A percentile compares a stretch with the other conserved stretches of the same genome.
Evolutionary conservation across 2,329 filamentous ascomycete species (phyloP).

Genomic region (Phyllosticta capitalensis): DNA sequence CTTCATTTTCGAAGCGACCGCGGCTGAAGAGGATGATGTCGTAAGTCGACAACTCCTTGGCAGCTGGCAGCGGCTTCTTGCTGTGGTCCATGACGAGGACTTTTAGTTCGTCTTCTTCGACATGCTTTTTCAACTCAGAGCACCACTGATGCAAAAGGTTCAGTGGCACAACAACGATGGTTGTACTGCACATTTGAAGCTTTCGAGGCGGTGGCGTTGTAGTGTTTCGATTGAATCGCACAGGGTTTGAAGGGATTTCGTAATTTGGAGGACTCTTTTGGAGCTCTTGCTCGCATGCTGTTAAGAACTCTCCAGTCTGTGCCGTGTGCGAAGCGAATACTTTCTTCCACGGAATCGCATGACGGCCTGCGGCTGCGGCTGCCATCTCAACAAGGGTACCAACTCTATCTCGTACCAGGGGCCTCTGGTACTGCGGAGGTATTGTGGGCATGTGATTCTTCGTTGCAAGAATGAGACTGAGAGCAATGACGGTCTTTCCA

Average conservation of each 20-base stretch:
- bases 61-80: constrained; percentile 46
- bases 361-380: constrained; percentile 56
- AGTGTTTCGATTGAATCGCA: constrained; percentile 34
- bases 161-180: constrained; percentile 69
- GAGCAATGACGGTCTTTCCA: constrained; percentile 82
- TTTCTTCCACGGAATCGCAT: constrained; percentile 60
- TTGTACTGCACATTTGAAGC: constrained; percentile 58
- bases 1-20: constrained; percentile 61
- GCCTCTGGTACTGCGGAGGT: constrained; percentile 49
- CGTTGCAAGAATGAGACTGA: constrained; percentile 63
- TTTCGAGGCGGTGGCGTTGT: constrained; percentile 33
- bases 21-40: constrained; percentile 75
- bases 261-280: constrained; percentile 30
- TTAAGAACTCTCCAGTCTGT: constrained; percentile 39
- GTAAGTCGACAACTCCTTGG: constrained; percentile 50
- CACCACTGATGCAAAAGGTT: constrained; percentile 82
- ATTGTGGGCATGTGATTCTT: constrained; percentile 56
- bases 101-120: constrained; percentile 47
- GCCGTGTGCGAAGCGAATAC: constrained; percentile 47
- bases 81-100: constrained; percentile 53
- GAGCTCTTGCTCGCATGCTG: constrained; percentile 18
- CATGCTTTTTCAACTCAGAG: constrained; percentile 71
- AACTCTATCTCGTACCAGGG: constrained; percentile 38
- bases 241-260: constrained; percentile 30
- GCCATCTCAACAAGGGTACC: constrained; percentile 67